A percentile compares a stretch with the other conserved stretches of the same genome.
phyloP scores from a whole-genome alignment of 306 rosid species.

The Spatholobus suberectus region DNA sequence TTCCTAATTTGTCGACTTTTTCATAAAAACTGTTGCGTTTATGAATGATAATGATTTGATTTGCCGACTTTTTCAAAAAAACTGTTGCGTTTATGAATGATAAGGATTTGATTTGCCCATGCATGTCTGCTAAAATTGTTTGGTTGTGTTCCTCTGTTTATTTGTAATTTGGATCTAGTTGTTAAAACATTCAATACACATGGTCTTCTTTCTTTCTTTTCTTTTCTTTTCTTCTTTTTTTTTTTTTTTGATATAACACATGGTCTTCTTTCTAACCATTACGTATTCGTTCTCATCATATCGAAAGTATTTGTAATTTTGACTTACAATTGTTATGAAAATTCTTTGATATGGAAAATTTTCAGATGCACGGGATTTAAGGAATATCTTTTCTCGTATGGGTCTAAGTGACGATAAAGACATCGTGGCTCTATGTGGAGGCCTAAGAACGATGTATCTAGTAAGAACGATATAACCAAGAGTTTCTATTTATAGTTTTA shows the following conservation, averaged over 20 bases:
- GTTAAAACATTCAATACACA: background rate
- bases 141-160: background rate
- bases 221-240: too few species aligned
- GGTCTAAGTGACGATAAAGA: conserved; percentile 60
- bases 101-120: background rate
- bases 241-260: too few species aligned
- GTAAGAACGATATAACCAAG: background rate
- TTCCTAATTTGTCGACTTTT: background rate
- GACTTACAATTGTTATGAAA: background rate
- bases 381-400: conserved; percentile 61
- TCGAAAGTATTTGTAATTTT: background rate
- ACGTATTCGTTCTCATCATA: background rate
- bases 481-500: background rate
- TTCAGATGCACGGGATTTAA: conserved; percentile 66
- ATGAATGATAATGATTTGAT: background rate
- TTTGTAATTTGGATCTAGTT: background rate
- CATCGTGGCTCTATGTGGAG: conserved; percentile 80
- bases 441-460: conserved; percentile 43
- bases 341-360: background rate
- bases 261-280: background rate
- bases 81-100: background rate
- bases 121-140: background rate
- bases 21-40: background rate
- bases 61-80: background rate
- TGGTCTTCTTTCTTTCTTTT: too few species aligned